These are phyloP conservation scores for Plectosphaerella sp. DNA, from an alignment of 2,329 filamentous ascomycete species.

Conservation along the genomic window DNA sequence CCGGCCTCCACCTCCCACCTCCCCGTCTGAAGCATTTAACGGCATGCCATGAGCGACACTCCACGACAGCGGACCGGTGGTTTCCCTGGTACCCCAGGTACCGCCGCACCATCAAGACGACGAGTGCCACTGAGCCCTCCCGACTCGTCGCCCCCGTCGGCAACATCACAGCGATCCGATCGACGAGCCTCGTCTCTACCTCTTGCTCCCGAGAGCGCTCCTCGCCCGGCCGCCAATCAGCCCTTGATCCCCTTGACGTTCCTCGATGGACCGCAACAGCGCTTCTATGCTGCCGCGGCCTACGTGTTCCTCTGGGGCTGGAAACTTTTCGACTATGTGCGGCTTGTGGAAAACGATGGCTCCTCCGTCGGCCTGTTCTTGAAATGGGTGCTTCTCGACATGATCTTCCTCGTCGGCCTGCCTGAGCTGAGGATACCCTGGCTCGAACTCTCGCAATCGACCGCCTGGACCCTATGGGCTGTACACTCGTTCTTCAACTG, in stretches of 20 bases:
- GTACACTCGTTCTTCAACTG: slow-evolving; percentile 70
- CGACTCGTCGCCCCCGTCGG: slow-evolving; percentile 11
- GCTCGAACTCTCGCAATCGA: slow-evolving; percentile 82
- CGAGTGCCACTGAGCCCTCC: slow-evolving; percentile 22
- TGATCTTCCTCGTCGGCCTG: slow-evolving; percentile 79
- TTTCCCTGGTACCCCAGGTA: slow-evolving; percentile 70
- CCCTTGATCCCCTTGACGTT: slow-evolving; percentile 78
- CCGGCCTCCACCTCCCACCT: too few relatives aligned
- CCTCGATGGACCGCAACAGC: slow-evolving; percentile 86
- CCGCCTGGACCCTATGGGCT: slow-evolving; percentile 67
- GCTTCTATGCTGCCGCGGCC: slow-evolving; percentile 78
- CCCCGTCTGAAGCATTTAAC: slow-evolving; percentile 19
- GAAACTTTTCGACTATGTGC: slow-evolving; percentile 82
- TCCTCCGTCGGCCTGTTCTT: slow-evolving; percentile 87
- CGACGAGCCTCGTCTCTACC: slow-evolving; percentile 30
- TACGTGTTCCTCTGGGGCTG: slow-evolving; percentile 75
- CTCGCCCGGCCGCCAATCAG: slow-evolving; percentile 22
- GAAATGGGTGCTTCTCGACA: slow-evolving; percentile 90
- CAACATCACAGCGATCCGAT: slow-evolving; percentile 4
- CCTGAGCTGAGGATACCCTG: slow-evolving; percentile 90
- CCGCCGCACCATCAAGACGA: slow-evolving; percentile 30
- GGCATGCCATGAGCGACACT: slow-evolving; percentile 77
- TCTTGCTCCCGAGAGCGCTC: slow-evolving; percentile 39
- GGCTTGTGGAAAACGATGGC: slow-evolving; percentile 72
- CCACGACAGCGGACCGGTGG: slow-evolving; percentile 77